A percentile compares a stretch with the other conserved stretches of the same genome.
Conservation (phyloP, 805 yeast species). For the Maudiozyma serrabonitensis region DNA sequence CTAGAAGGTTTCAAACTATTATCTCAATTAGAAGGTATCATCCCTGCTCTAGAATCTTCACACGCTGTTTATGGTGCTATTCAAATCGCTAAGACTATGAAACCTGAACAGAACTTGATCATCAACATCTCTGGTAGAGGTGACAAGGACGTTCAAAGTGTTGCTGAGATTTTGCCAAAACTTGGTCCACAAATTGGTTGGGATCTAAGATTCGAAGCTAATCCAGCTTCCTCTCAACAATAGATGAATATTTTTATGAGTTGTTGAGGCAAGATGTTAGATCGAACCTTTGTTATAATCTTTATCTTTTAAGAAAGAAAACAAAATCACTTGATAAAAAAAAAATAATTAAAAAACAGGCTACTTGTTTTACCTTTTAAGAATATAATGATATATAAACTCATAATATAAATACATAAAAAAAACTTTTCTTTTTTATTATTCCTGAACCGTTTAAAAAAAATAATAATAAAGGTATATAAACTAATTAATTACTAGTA, state of each 20-base stretch:
- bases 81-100: conserved; percentile 75
- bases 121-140: conserved; percentile 97
- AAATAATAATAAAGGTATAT: too few species aligned
- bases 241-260: background rate
- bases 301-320: too few species aligned
- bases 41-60: conserved; percentile 95
- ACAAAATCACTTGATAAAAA: too few species aligned
- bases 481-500: too few species aligned
- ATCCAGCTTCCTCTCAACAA: conserved; percentile 15
- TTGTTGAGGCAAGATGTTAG: too few species aligned
- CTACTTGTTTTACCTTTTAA: too few species aligned
- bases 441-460: too few species aligned
- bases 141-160: conserved; percentile 96
- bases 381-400: background rate
- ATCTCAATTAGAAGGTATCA: conserved; percentile 93
- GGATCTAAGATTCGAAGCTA: conserved; percentile 80
- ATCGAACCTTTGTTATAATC: too few species aligned
- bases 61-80: conserved; percentile 93
- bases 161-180: conserved; percentile 85
- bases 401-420: background rate
- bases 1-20: conserved; percentile 79
- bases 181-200: conserved; percentile 89
- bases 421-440: background rate
- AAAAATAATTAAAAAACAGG: too few species aligned
- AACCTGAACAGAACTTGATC: conserved; percentile 68